Evolutionary conservation across 495 filamentous ascomycete genomes (phyloP).

Genomic region (Daldinia grandis): DNA sequence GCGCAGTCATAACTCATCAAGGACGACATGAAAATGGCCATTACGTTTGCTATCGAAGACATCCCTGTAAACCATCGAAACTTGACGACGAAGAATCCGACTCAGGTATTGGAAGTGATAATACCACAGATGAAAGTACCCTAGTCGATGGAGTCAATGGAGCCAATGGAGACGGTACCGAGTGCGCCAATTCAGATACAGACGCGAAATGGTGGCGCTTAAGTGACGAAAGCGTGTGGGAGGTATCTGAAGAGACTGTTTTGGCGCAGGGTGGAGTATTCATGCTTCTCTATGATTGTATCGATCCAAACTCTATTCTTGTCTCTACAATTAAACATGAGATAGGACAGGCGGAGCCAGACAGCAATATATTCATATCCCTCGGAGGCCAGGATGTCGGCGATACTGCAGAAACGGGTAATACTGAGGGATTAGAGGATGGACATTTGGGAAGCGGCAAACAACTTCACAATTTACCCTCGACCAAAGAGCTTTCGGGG

Average conservation of each 20-base stretch:
- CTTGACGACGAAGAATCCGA: constrained; percentile 1
- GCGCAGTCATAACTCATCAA: constrained; percentile 87
- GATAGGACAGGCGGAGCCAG: neutral
- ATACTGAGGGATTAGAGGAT: neutral
- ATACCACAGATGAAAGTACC: constrained; percentile 3
- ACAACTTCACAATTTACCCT: neutral
- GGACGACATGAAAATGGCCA: constrained; percentile 95
- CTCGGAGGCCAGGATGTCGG: neutral
- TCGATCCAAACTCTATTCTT: constrained; percentile 52
- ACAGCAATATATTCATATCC: neutral
- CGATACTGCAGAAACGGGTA: neutral
- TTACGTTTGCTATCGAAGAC: constrained; percentile 88
- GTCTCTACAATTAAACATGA: constrained; percentile 22
- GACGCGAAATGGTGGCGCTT: constrained; percentile 79
- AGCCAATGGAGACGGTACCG: constrained; percentile 48
- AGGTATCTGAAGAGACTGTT: constrained; percentile 76
- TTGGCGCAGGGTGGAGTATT: constrained; percentile 85
- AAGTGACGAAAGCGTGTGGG: constrained; percentile 83
- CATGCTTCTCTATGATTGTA: constrained; percentile 93
- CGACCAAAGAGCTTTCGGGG: neutral
- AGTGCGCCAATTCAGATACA: constrained; percentile 21
- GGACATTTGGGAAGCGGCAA: neutral
- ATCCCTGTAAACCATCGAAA: constrained; percentile 51
- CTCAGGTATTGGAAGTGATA: constrained; percentile 4
- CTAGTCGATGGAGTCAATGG: constrained; percentile 44